Conservation (phyloP, 805 yeast species). For the Starmera caribaea region DNA sequence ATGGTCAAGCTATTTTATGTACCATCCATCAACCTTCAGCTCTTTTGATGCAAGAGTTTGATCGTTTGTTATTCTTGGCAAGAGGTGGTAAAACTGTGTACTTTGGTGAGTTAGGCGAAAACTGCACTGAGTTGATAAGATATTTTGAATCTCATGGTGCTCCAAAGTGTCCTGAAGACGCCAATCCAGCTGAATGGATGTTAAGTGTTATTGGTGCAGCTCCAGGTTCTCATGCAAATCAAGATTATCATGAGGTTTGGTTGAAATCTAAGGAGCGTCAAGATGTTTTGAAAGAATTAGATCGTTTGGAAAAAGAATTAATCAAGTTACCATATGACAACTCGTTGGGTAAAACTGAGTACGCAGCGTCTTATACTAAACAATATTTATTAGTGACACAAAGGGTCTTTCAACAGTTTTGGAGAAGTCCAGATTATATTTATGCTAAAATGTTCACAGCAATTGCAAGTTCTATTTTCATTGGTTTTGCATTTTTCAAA, state of each 20-base stretch:
- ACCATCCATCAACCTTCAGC: conserved; percentile 88
- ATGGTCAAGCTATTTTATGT: conserved; percentile 58
- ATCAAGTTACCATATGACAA: conserved; percentile 25
- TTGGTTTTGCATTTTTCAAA: conserved; percentile 67
- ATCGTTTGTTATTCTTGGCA: conserved; percentile 59
- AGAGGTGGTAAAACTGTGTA: conserved; percentile 68
- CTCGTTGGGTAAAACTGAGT: conserved; percentile 26
- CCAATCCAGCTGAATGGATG: conserved; percentile 92
- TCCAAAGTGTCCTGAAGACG: conserved; percentile 52
- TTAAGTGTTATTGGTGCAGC: conserved; percentile 78
- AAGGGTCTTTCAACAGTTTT: conserved; percentile 54
- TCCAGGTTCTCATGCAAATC: conserved; percentile 65
- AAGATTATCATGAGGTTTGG: conserved; percentile 76
- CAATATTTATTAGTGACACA: conserved; percentile 38
- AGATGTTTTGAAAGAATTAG: conserved; percentile 51
- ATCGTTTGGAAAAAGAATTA: conserved; percentile 52
- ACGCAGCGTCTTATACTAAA: conserved; percentile 30
- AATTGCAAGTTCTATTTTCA: conserved; percentile 47
- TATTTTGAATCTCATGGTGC: conserved; percentile 65
- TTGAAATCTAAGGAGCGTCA: conserved; percentile 51
- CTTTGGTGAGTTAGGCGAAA: conserved; percentile 63
- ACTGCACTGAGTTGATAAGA: conserved; percentile 45
- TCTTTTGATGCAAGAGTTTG: conserved; percentile 65
- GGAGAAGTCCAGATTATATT: conserved; percentile 56
- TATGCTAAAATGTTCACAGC: conserved; percentile 52